Percentiles rank a stretch among this genome's conserved stretches.
Evolutionary conservation across 768 basidiomycete species (phyloP).

Genomic region (Leccinum aurantiacum): DNA sequence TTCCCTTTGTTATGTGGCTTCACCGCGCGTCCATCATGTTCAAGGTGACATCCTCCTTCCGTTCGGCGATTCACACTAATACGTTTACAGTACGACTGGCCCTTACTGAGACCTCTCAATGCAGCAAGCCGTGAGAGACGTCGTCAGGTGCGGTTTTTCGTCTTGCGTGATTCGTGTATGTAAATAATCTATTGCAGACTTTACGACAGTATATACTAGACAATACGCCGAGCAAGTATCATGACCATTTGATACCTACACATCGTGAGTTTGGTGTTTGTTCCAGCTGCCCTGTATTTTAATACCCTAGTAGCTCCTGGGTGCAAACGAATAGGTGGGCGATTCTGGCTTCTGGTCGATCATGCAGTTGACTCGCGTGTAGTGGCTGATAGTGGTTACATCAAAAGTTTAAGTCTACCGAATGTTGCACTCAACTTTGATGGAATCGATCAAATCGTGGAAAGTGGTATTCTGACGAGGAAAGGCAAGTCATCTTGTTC

Average conservation of each 20-base stretch:
- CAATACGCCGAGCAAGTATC: constrained; percentile 49
- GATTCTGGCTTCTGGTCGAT: not conserved
- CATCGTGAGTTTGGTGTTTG: constrained; percentile 40
- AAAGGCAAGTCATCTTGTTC: constrained; percentile 13
- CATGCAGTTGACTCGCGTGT: not conserved
- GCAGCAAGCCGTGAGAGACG: constrained; percentile 11
- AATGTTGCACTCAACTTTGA: constrained; percentile 30
- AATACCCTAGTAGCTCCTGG: constrained; percentile 44
- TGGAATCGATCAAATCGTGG: constrained; percentile 17
- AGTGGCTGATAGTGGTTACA: constrained; percentile 32
- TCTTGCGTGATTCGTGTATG: too few relatives aligned
- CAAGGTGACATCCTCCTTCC: constrained; percentile 30
- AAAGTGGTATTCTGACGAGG: constrained; percentile 26
- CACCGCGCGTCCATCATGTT: constrained; percentile 55
- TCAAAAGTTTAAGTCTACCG: constrained; percentile 21
- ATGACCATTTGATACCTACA: constrained; percentile 47
- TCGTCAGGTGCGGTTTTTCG: constrained; percentile 10
- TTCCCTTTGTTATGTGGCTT: constrained; percentile 50
- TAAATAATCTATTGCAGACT: constrained; percentile 28
- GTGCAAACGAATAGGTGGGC: constrained; percentile 50
- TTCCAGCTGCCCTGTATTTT: not conserved
- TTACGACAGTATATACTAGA: constrained; percentile 46
- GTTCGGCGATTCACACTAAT: not conserved
- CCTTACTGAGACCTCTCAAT: constrained; percentile 12
- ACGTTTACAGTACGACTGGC: constrained; percentile 21